Conservation (phyloP, 441 rosid species). For the Gossypium lobatum region DNA sequence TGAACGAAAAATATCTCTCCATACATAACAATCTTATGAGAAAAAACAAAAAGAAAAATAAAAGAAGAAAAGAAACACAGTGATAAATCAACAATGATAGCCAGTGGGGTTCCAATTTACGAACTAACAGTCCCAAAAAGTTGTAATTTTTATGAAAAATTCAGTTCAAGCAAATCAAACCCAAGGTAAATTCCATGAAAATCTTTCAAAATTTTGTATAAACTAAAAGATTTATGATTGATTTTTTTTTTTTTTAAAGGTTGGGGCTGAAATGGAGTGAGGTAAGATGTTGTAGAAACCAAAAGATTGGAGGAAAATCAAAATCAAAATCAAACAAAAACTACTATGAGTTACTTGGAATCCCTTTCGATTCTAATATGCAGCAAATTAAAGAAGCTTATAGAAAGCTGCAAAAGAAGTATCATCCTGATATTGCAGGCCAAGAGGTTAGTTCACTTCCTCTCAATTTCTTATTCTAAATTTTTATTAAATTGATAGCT, state of each 20-base stretch:
- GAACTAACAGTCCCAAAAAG: constrained; percentile 16
- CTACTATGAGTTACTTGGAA: constrained; percentile 53
- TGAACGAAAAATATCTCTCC: not conserved
- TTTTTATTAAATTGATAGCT: not conserved
- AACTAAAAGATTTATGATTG: not conserved
- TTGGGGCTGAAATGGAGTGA: constrained; percentile 19
- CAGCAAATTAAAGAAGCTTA: constrained; percentile 53
- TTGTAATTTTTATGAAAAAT: constrained; percentile 12
- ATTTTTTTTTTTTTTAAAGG: constrained; percentile 11
- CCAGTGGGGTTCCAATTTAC: constrained; percentile 7
- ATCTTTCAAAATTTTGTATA: not conserved
- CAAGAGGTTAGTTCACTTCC: constrained; percentile 32
- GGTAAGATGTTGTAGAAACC: constrained; percentile 24
- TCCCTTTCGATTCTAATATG: constrained; percentile 34
- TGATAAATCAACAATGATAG: constrained; percentile 12
- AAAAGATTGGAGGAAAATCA: constrained; percentile 10
- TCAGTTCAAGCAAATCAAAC: constrained; percentile 11
- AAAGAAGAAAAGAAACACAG: not conserved
- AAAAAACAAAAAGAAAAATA: not conserved
- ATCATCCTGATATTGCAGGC: constrained; percentile 65
- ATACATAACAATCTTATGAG: not conserved
- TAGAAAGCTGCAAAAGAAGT: constrained; percentile 56
- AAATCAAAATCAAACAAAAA: constrained; percentile 24
- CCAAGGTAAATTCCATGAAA: constrained; percentile 21
- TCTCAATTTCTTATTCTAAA: not conserved